A percentile compares a stretch with the other conserved stretches of the same genome.
Evolutionary conservation across 306 rosid genomes (phyloP).

Genomic region (Leucaena leucocephala): DNA sequence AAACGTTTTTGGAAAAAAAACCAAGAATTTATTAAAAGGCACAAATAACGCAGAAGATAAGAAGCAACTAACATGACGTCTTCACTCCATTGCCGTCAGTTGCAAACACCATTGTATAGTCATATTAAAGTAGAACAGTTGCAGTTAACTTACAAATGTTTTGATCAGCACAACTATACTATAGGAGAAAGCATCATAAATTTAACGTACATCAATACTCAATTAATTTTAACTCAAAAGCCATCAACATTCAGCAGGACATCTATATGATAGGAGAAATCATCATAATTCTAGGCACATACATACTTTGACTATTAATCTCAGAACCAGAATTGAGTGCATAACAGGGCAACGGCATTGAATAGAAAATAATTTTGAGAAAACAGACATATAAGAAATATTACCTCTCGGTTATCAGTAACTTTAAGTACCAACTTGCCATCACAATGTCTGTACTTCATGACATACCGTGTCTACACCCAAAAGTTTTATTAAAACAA

Average conservation of each 20-base stretch:
- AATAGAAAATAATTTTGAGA: neutral
- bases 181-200: neutral
- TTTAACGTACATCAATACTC: neutral
- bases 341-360: neutral
- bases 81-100: constrained; percentile 1
- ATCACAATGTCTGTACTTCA: constrained; percentile 75
- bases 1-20: neutral
- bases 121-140: constrained; percentile 22
- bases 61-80: neutral
- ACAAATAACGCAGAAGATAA: neutral
- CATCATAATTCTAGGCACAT: neutral
- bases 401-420: constrained; percentile 64
- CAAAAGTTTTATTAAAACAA: neutral
- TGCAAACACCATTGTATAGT: neutral
- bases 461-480: constrained; percentile 65
- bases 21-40: neutral
- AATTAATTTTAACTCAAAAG: neutral
- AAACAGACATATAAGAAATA: neutral
- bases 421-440: constrained; percentile 76
- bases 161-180: neutral
- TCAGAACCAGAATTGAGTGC: neutral
- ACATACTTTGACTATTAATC: constrained; percentile 3
- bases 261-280: neutral
- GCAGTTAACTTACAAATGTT: neutral
- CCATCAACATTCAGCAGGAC: neutral